Evolutionary conservation across 2,329 filamentous ascomycete species (phyloP).

Genomic region (Aspergillus bombycis): DNA sequence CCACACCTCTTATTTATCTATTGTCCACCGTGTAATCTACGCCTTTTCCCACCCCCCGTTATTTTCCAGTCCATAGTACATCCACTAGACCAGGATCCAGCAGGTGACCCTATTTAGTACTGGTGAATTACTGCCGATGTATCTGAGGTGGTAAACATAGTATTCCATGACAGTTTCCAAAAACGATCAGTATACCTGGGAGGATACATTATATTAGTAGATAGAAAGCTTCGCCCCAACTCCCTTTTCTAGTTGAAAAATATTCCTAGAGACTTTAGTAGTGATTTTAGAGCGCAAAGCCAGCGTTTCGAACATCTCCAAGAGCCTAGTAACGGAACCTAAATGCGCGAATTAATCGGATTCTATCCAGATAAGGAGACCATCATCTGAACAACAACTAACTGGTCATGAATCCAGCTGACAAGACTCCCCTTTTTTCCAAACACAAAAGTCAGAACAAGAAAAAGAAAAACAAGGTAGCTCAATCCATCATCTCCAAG

Average conservation of each 20-base stretch:
- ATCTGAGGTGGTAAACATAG: no score
- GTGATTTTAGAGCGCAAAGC: not conserved
- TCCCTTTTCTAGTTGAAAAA: not conserved
- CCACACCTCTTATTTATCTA: not conserved
- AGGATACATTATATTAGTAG: not conserved
- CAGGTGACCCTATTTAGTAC: not conserved
- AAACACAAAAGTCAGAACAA: not conserved
- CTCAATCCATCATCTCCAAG: not conserved
- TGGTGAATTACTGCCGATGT: not conserved
- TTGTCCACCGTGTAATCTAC: not conserved
- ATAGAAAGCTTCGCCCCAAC: not conserved
- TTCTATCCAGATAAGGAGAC: not conserved
- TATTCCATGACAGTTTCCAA: no score
- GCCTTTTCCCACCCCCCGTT: not conserved
- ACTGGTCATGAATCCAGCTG: conserved; percentile 4
- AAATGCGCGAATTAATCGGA: not conserved
- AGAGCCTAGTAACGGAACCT: not conserved
- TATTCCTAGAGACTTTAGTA: not conserved
- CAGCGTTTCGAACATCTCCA: not conserved
- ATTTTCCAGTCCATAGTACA: not conserved
- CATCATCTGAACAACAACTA: conserved; percentile 1
- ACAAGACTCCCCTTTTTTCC: not conserved
- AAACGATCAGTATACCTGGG: not conserved
- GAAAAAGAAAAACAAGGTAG: not conserved
- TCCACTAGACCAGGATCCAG: not conserved